These are phyloP conservation scores for Raphanus sativus DNA, from an alignment of 345 rosid species.

Conservation along the genomic window DNA sequence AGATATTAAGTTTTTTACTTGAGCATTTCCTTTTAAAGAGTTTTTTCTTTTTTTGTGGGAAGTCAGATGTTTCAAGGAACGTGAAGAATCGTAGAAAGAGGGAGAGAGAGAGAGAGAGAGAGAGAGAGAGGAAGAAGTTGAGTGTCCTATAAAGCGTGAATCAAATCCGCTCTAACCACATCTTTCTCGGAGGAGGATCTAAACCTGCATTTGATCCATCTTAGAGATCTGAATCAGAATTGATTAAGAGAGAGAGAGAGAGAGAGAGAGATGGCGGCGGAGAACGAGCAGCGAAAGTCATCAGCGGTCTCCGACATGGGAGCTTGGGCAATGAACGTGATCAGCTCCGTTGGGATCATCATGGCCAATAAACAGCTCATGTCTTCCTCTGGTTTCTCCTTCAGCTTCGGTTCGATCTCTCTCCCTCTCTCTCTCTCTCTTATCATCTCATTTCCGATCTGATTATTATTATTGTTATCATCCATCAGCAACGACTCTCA, in stretches of 20 bases:
- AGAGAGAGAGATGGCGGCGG: slow-evolving; percentile 36
- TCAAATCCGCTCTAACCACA: neutral
- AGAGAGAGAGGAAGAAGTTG: neutral
- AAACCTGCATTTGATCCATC: neutral
- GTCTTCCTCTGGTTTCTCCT: slow-evolving; percentile 72
- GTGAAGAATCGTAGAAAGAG: neutral
- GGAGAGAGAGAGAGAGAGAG: neutral
- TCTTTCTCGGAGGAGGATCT: neutral
- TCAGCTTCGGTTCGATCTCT: slow-evolving; percentile 64
- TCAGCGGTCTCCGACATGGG: slow-evolving; percentile 80
- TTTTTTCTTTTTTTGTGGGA: neutral
- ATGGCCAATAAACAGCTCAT: slow-evolving; percentile 97
- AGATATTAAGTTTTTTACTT: no score
- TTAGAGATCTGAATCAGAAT: neutral
- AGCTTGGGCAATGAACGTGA: slow-evolving; percentile 95
- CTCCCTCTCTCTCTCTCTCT: slow-evolving; percentile 12
- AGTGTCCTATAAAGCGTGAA: slow-evolving; percentile 26
- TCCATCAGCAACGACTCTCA: slow-evolving; percentile 70
- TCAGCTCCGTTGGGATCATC: slow-evolving; percentile 89
- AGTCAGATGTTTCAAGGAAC: neutral
- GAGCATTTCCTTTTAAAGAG: neutral
- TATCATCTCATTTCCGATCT: slow-evolving; percentile 17
- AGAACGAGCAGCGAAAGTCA: slow-evolving; percentile 33
- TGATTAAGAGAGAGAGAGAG: slow-evolving; percentile 8
- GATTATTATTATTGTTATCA: neutral